Conservation (phyloP, 2,329 filamentous ascomycete species). For the Claviceps sp. region DNA sequence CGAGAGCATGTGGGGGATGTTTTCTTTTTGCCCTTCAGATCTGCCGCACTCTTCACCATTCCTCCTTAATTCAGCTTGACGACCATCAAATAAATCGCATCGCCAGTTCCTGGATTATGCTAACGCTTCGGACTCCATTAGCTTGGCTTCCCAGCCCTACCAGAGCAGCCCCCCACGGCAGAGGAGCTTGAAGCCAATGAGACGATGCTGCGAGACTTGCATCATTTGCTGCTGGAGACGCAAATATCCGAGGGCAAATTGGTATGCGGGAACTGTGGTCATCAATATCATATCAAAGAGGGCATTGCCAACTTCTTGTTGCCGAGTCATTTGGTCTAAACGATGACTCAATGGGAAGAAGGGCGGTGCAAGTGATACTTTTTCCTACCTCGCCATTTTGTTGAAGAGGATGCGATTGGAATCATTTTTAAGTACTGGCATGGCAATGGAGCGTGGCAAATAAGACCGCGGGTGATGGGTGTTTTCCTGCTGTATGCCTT, state of each 20-base stretch:
- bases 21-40: neutral
- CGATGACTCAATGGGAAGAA: constrained; percentile 27
- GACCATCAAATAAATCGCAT: neutral
- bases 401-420: neutral
- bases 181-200: constrained; percentile 52
- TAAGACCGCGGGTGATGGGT: neutral
- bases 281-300: constrained; percentile 90
- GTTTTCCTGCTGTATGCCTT: neutral
- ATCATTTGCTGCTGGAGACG: constrained; percentile 76
- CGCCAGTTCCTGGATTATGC: neutral
- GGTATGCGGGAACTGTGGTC: constrained; percentile 80
- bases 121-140: constrained; percentile 21
- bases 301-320: constrained; percentile 94
- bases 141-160: constrained; percentile 68
- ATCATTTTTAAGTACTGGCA: neutral
- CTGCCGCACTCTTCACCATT: neutral
- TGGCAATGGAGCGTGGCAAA: neutral
- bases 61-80: neutral
- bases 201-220: constrained; percentile 62
- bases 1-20: neutral
- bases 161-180: constrained; percentile 46
- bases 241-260: constrained; percentile 80
- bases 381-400: constrained; percentile 58
- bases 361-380: constrained; percentile 90
- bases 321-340: constrained; percentile 69